A percentile compares a stretch with the other conserved stretches of the same genome.
Evolutionary conservation across 2,329 filamentous ascomycete genomes (phyloP).

Genomic region (Fusarium nelsonii): DNA sequence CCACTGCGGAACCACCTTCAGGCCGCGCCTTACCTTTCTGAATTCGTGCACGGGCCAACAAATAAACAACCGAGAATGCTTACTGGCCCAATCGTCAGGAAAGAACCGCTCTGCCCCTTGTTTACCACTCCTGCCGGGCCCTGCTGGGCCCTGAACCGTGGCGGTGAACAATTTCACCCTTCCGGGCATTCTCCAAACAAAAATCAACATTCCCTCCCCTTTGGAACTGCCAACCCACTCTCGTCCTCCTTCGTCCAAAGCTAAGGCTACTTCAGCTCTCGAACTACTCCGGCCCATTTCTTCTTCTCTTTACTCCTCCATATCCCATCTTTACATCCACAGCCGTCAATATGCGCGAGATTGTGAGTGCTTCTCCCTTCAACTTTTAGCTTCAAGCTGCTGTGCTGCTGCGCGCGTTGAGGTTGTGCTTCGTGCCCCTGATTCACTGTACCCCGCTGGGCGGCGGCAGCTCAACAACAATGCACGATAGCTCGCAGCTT

Average conservation of each 20-base stretch:
- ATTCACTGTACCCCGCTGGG: constrained; percentile 53
- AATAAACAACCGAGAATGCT: constrained; percentile 54
- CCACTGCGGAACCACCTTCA: constrained; percentile 35
- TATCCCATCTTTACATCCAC: constrained; percentile 41
- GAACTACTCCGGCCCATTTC: constrained; percentile 46
- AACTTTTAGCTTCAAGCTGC: constrained; percentile 12
- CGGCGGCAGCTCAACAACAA: constrained; percentile 32
- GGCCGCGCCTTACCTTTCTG: constrained; percentile 48
- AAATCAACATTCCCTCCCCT: constrained; percentile 54
- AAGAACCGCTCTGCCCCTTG: constrained; percentile 46
- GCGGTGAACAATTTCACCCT: constrained; percentile 54
- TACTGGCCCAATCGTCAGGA: constrained; percentile 36
- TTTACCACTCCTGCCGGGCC: constrained; percentile 29
- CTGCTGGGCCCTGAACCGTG: constrained; percentile 45
- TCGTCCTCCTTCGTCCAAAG: constrained; percentile 49
- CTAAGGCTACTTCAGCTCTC: constrained; percentile 51
- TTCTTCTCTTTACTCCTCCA: constrained; percentile 45
- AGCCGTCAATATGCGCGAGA: constrained; percentile 73
- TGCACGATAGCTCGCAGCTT: constrained; percentile 29
- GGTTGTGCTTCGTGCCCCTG: constrained; percentile 48
- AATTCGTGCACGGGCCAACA: constrained; percentile 47
- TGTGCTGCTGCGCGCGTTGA: constrained; percentile 12
- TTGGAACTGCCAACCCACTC: constrained; percentile 49
- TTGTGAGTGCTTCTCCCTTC: constrained; percentile 64
- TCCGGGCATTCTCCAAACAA: constrained; percentile 47